Percentiles rank a stretch among this genome's conserved stretches.
phyloP scores from a whole-genome alignment of 139 green algal genomes.

The Haematococcus sp. region DNA sequence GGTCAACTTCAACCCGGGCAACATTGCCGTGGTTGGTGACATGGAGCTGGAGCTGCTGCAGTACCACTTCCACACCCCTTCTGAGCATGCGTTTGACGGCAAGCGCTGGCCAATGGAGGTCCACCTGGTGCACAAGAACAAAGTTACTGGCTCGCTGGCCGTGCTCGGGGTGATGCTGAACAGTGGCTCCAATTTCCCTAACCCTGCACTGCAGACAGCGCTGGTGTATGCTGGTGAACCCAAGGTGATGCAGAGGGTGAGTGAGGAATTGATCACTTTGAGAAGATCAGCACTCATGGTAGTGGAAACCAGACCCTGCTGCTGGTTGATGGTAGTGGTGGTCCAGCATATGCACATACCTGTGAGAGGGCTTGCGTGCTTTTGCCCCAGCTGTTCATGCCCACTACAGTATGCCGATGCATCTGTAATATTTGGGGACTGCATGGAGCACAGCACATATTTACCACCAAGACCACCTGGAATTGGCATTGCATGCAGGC shows the following conservation, averaged over 20 bases:
- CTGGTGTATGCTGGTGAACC: conserved; percentile 7
- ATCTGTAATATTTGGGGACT: too few species aligned
- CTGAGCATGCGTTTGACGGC: conserved; percentile 70
- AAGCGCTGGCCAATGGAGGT: conserved; percentile 65
- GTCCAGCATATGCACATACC: too few species aligned
- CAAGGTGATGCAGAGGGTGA: too few species aligned
- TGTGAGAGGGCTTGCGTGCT: too few species aligned
- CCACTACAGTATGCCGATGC: too few species aligned
- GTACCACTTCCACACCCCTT: conserved; percentile 80
- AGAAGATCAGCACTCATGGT: too few species aligned
- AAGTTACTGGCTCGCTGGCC: conserved; percentile 37
- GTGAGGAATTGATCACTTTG: too few species aligned
- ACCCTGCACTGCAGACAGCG: conserved; percentile 40
- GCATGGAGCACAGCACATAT: too few species aligned
- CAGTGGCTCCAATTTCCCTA: conserved; percentile 21
- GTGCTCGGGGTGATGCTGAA: conserved; percentile 56
- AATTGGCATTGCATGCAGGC: not conserved
- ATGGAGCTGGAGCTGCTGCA: conserved; percentile 69
- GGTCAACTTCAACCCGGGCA: conserved; percentile 48
- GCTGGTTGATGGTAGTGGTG: too few species aligned
- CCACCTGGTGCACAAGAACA: conserved; percentile 55
- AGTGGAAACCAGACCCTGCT: too few species aligned
- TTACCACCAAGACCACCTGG: too few species aligned
- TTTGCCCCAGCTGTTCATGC: too few species aligned
- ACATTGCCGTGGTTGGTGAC: conserved; percentile 18